Conservation (phyloP, 2,329 filamentous ascomycete species). For the Pseudocercospora vitis region DNA sequence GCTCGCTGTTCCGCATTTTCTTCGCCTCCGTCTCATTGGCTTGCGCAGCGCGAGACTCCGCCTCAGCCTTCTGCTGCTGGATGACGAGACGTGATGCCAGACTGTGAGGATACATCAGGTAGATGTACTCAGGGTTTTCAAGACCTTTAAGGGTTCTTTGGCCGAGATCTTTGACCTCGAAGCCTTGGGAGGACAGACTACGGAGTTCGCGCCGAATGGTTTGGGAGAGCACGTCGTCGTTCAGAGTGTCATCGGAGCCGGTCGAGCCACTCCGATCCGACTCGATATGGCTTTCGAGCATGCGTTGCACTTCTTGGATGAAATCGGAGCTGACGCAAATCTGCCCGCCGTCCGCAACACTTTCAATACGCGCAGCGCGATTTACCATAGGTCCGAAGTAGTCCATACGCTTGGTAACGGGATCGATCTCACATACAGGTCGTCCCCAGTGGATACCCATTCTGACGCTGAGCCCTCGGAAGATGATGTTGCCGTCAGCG, state of each 20-base stretch:
- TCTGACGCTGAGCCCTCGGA: conserved; percentile 88
- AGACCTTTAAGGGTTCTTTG: conserved; percentile 94
- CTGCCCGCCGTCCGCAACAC: conserved; percentile 92
- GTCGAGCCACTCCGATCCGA: conserved; percentile 68
- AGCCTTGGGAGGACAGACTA: conserved; percentile 84
- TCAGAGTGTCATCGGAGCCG: conserved; percentile 71
- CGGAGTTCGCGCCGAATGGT: conserved; percentile 84
- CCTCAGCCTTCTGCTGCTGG: conserved; percentile 57
- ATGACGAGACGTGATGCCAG: conserved; percentile 76
- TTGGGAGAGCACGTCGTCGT: conserved; percentile 71
- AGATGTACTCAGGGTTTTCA: conserved; percentile 94
- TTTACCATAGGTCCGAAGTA: conserved; percentile 99
- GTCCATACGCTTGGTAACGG: conserved; percentile 96
- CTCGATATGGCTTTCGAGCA: conserved; percentile 85
- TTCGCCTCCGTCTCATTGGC: conserved; percentile 48
- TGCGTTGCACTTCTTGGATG: conserved; percentile 90
- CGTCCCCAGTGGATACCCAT: conserved; percentile 98
- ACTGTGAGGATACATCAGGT: conserved; percentile 89
- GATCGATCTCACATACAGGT: conserved; percentile 92
- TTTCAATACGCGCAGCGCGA: conserved; percentile 88
- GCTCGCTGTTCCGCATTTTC: conserved; percentile 59
- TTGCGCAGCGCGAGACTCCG: conserved; percentile 35
- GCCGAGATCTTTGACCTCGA: conserved; percentile 94
- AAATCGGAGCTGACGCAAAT: conserved; percentile 97
- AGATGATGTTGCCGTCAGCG: conserved; percentile 83